Percentiles rank a stretch among this genome's conserved stretches.
Conservation (phyloP, 148 eudicot species). For the Drosera capensis region DNA sequence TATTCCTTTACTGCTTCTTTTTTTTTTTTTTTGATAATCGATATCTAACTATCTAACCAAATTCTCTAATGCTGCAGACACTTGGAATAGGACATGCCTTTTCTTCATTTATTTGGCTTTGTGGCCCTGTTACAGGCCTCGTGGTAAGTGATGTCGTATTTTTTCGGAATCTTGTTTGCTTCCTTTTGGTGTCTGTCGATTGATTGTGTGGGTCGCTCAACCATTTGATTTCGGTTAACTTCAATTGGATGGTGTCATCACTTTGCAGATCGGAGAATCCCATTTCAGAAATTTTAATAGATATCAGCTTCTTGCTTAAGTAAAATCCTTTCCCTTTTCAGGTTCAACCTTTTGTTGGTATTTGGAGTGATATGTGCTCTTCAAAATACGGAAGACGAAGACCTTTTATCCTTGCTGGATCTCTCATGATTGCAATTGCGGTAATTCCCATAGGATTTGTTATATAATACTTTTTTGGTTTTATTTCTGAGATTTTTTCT, state of each 20-base stretch:
- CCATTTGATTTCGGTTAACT: no score
- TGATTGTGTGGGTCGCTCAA: not conserved
- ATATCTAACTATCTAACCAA: constrained; percentile 6
- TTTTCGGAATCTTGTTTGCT: constrained; percentile 1
- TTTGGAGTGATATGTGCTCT: constrained; percentile 97
- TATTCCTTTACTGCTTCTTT: not conserved
- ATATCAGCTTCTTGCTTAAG: not conserved
- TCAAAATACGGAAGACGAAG: constrained; percentile 96
- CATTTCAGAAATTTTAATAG: not conserved
- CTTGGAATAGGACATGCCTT: constrained; percentile 92
- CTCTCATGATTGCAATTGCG: constrained; percentile 76
- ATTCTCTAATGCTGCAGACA: constrained; percentile 46
- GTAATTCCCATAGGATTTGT: constrained; percentile 30
- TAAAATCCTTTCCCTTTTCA: constrained; percentile 14
- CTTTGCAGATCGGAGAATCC: no score
- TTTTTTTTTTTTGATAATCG: not conserved
- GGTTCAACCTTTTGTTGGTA: constrained; percentile 99
- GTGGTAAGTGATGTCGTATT: constrained; percentile 68
- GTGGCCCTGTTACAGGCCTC: constrained; percentile 98
- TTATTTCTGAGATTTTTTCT: constrained; percentile 15
- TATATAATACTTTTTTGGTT: constrained; percentile 7
- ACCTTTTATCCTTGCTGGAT: constrained; percentile 83
- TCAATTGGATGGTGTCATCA: no score
- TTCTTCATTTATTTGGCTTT: constrained; percentile 96
- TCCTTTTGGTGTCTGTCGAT: not conserved